These are phyloP conservation scores for Russula emetica DNA, from an alignment of 768 basidiomycete genomes.

Conservation along the genomic window DNA sequence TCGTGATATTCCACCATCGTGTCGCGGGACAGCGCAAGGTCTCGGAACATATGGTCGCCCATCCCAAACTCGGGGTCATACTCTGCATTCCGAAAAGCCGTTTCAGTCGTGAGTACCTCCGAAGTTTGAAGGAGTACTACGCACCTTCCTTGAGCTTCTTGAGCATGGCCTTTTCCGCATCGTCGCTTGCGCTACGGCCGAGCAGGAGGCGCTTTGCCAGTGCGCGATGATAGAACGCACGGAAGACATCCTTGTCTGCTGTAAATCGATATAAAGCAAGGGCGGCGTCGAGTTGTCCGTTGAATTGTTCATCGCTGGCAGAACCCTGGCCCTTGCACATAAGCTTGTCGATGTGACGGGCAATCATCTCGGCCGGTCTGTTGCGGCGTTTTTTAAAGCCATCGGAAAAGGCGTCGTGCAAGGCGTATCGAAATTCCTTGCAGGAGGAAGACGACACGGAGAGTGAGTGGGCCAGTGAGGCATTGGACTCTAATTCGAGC, in stretches of 20 bases:
- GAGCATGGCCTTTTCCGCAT: conserved; percentile 80
- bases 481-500: conserved; percentile 59
- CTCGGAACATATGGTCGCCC: conserved; percentile 95
- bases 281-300: conserved; percentile 56
- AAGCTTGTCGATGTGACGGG: conserved; percentile 80
- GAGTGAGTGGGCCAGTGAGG: conserved; percentile 45
- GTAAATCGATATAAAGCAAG: conserved; percentile 80
- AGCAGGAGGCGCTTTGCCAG: conserved; percentile 84
- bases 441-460: conserved; percentile 45
- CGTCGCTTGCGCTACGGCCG: conserved; percentile 80
- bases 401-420: conserved; percentile 62
- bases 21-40: conserved; percentile 74
- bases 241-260: conserved; percentile 90
- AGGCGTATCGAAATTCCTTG: conserved; percentile 59
- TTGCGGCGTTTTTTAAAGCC: conserved; percentile 74
- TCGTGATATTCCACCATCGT: conserved; percentile 61
- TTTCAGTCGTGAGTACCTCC: not conserved
- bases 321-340: conserved; percentile 85
- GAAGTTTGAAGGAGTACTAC: not conserved
- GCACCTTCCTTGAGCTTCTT: conserved; percentile 77
- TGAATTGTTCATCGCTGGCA: conserved; percentile 58
- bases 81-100: conserved; percentile 43
- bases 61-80: conserved; percentile 95
- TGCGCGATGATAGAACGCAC: conserved; percentile 85
- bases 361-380: conserved; percentile 91